Percentiles rank a stretch among this genome's conserved stretches.
Evolutionary conservation across 2,329 filamentous ascomycete species (phyloP).

Genomic region (Diaporthe sp.): DNA sequence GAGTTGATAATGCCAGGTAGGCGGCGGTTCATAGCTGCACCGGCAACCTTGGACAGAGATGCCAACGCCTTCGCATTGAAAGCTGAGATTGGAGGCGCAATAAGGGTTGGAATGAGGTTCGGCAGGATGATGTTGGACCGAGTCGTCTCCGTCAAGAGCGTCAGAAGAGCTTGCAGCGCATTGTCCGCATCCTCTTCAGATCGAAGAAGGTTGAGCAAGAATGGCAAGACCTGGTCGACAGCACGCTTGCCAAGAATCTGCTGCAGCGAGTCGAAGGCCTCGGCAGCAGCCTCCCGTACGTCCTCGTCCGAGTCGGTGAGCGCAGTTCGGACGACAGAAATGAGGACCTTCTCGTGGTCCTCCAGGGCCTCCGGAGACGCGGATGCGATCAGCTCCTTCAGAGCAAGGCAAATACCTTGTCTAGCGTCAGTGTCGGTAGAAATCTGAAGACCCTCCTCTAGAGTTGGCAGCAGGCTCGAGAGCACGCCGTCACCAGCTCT

Average conservation of each 20-base stretch:
- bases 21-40: constrained; percentile 89
- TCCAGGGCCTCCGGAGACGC: constrained; percentile 90
- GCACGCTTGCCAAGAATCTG: constrained; percentile 94
- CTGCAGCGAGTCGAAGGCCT: constrained; percentile 96
- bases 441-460: constrained; percentile 90
- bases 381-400: constrained; percentile 92
- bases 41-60: constrained; percentile 91
- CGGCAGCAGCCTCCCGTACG: constrained; percentile 94
- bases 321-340: constrained; percentile 92
- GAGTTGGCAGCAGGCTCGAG: constrained; percentile 86
- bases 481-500: constrained; percentile 96
- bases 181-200: constrained; percentile 90
- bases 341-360: constrained; percentile 94
- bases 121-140: constrained; percentile 97
- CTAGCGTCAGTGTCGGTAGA: constrained; percentile 93
- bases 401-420: constrained; percentile 96
- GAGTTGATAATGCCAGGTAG: constrained; percentile 92
- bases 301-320: constrained; percentile 91
- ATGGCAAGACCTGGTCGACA: constrained; percentile 94
- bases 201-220: constrained; percentile 89
- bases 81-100: constrained; percentile 87
- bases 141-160: constrained; percentile 91
- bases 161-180: constrained; percentile 91
- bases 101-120: constrained; percentile 93
- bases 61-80: constrained; percentile 97